Conservation (phyloP, 495 filamentous ascomycete genomes). For the Talaromyces proteolyticus region DNA sequence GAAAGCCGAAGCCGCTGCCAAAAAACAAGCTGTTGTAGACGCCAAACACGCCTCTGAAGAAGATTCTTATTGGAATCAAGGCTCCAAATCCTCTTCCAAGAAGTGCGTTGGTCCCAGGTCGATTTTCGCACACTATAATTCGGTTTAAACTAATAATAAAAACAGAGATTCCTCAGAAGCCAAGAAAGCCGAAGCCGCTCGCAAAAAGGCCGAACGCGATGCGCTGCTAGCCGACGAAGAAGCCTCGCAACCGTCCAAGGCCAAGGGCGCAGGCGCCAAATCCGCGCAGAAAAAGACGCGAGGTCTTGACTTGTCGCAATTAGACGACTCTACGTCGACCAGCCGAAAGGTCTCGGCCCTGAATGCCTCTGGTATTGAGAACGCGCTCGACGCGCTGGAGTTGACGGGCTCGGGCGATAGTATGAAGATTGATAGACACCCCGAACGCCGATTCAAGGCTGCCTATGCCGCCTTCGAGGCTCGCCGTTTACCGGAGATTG, state of each 20-base stretch:
- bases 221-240: slow-evolving; percentile 83
- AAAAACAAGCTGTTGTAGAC: slow-evolving; percentile 67
- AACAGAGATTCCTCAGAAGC: slow-evolving; percentile 73
- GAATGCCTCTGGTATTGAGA: slow-evolving; percentile 82
- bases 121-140: no score
- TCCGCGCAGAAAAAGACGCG: slow-evolving; percentile 60
- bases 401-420: slow-evolving; percentile 46
- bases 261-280: slow-evolving; percentile 56
- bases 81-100: slow-evolving; percentile 75
- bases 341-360: slow-evolving; percentile 47
- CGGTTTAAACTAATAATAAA: slow-evolving; percentile 1
- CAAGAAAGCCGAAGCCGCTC: slow-evolving; percentile 79
- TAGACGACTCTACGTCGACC: slow-evolving; percentile 34
- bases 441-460: slow-evolving; percentile 78
- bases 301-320: slow-evolving; percentile 63
- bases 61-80: slow-evolving; percentile 76
- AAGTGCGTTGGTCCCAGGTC: slow-evolving; percentile 65
- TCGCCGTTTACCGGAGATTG: slow-evolving; percentile 76
- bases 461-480: slow-evolving; percentile 86
- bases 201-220: slow-evolving; percentile 84
- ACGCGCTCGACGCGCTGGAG: slow-evolving; percentile 77
- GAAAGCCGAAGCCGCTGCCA: slow-evolving; percentile 82
- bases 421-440: slow-evolving; percentile 75
- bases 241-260: slow-evolving; percentile 48
- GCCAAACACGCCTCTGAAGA: slow-evolving; percentile 64